Base-by-base conservation (phyloP, 2,329 filamentous ascomycete genomes). In the Berkeleyomyces basicola region DNA sequence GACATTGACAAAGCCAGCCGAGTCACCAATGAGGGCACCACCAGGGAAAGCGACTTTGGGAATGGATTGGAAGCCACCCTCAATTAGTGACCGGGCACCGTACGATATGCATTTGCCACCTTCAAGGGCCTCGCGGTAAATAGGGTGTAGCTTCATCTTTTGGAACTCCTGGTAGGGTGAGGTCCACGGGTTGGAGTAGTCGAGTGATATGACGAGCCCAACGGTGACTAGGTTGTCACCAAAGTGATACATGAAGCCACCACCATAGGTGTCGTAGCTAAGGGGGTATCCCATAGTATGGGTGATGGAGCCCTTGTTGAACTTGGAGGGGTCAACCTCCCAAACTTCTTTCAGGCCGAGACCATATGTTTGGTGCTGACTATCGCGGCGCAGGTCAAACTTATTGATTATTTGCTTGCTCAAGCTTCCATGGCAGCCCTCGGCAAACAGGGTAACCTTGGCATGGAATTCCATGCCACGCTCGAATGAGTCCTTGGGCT, bases 161-260 rank as follows among this genome's bases (percentile, higher is more conserved):
- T 99, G 93, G 73, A 99, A 99, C 72, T 99, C 93, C 64, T 85
- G 83, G 72, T 97, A 99, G 0, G 93, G 93, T 3, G 91, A 93
- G 62, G 97, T 75, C 90, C 92, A 99, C 0, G 93, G 93, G 74
- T 99, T 99, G 49, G 88, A 80, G 73, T 99, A 99, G 77, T 99
- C 93, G 61, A 99, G 80, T 33, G 91, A 91, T 44, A 95, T 88
- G 9, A 99, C 93, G 16, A 97, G 79, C 33, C 93, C 93, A 63
- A 99, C 79, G 67, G 85, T 90, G 65, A 99, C 92, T 69, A 97
- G 82, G 74, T 97, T 99, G 69, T 99, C 92, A 44, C 91, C 93
- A 73, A 97, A 99, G 74, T 99, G 93, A 71, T 99, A 99, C 88
- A 99, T 91, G 85, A 90, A 99, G n/a, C 88, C 90, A 67, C 93